Evolutionary conservation across 441 rosid genomes (phyloP).

Genomic region (Dalechampia spathulata): DNA sequence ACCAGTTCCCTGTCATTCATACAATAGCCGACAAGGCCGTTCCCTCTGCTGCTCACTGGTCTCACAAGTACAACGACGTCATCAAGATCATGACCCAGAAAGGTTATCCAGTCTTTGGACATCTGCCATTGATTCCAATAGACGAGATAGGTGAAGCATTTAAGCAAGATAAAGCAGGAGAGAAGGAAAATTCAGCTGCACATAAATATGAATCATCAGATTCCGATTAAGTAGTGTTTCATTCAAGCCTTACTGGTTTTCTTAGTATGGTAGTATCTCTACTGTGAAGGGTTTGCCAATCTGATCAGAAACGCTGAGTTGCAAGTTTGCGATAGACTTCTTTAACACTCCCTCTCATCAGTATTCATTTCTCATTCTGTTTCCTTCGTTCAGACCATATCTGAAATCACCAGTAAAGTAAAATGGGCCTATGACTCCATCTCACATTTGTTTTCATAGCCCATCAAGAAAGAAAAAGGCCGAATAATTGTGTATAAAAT

Average conservation of each 20-base stretch:
- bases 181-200: constrained; percentile 22
- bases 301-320: too few relatives aligned
- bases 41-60: constrained; percentile 52
- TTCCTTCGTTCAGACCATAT: too few relatives aligned
- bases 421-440: too few relatives aligned
- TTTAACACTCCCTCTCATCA: too few relatives aligned
- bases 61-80: constrained; percentile 41
- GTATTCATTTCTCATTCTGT: too few relatives aligned
- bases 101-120: constrained; percentile 48
- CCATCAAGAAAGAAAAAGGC: too few relatives aligned
- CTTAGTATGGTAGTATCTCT: too few relatives aligned
- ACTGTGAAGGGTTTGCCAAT: background rate
- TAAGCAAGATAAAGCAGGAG: constrained; percentile 30
- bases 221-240: constrained; percentile 27
- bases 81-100: constrained; percentile 36
- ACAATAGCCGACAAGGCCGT: constrained; percentile 33
- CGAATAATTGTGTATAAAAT: too few relatives aligned
- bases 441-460: too few relatives aligned
- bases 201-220: constrained; percentile 31
- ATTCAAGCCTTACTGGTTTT: too few relatives aligned
- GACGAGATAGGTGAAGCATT: constrained; percentile 55
- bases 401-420: too few relatives aligned
- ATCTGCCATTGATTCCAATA: constrained; percentile 59
- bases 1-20: constrained; percentile 45
- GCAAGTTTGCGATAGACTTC: too few relatives aligned